phyloP scores from a whole-genome alignment of 2,329 filamentous ascomycete genomes.

The Fusarium fujikuroi region DNA sequence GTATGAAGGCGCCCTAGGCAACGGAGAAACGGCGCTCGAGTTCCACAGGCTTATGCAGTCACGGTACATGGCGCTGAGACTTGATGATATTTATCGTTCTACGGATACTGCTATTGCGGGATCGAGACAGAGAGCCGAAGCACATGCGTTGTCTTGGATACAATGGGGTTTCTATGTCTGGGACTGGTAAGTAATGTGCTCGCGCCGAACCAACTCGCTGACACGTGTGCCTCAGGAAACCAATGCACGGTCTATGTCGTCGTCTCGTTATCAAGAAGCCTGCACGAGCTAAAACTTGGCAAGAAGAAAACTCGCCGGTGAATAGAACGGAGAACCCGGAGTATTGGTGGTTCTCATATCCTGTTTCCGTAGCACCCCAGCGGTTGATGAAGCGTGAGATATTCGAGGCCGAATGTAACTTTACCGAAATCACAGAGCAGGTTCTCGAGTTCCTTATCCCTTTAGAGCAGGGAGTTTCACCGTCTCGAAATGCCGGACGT shows the following conservation, averaged over 20 bases:
- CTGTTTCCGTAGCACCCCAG: slow-evolving; percentile 6
- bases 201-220: background rate
- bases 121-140: slow-evolving; percentile 17
- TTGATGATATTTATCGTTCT: slow-evolving; percentile 22
- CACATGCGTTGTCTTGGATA: slow-evolving; percentile 30
- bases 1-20: slow-evolving; percentile 22
- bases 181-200: slow-evolving; percentile 19
- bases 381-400: slow-evolving; percentile 23
- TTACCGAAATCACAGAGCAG: slow-evolving; percentile 25
- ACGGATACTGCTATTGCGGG: slow-evolving; percentile 20
- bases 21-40: slow-evolving; percentile 4
- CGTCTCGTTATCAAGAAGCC: slow-evolving; percentile 13
- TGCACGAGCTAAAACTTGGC: slow-evolving; percentile 11
- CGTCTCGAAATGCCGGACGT: background rate
- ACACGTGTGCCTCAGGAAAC: slow-evolving; percentile 14
- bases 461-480: background rate
- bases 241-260: slow-evolving; percentile 27
- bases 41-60: slow-evolving; percentile 26
- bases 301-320: background rate
- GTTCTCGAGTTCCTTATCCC: slow-evolving; percentile 22
- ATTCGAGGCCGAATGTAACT: slow-evolving; percentile 21
- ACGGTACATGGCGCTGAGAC: slow-evolving; percentile 16
- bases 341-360: slow-evolving; percentile 34
- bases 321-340: slow-evolving; percentile 16
- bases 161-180: slow-evolving; percentile 32